Conservation (phyloP, 1,284 basidiomycete species). For the Apiotrichum veenhuisii region DNA sequence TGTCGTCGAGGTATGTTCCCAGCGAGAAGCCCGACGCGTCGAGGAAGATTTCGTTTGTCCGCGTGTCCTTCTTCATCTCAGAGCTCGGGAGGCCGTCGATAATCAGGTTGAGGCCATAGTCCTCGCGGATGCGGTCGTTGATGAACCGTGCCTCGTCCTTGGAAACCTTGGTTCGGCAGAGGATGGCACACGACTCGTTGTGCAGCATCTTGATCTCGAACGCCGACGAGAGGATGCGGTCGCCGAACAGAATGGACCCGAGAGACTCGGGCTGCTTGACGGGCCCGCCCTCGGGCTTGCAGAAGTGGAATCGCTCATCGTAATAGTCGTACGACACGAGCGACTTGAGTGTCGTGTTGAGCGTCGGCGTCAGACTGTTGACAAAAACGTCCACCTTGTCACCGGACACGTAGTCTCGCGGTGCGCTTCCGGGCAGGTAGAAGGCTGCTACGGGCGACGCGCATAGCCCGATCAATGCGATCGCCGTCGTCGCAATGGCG, state of each 20-base stretch:
- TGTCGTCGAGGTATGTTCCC: constrained; percentile 25
- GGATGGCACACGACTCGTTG: constrained; percentile 63
- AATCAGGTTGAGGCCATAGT: constrained; percentile 93
- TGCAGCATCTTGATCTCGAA: constrained; percentile 58
- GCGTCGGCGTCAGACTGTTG: constrained; percentile 82
- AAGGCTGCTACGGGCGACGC: constrained; percentile 53
- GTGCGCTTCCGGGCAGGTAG: constrained; percentile 71
- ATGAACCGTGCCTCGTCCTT: constrained; percentile 69
- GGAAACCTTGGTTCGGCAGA: constrained; percentile 67
- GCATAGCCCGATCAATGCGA: constrained; percentile 14
- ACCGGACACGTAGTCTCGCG: constrained; percentile 66
- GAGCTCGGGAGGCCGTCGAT: constrained; percentile 91
- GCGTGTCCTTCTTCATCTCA: constrained; percentile 77
- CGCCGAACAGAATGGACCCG: constrained; percentile 91
- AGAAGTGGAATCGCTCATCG: constrained; percentile 70
- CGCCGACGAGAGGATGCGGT: constrained; percentile 87
- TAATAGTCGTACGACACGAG: constrained; percentile 42
- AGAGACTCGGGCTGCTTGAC: constrained; percentile 79
- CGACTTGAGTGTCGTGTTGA: constrained; percentile 68
- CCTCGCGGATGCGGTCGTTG: constrained; percentile 84
- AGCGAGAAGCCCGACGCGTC: constrained; percentile 63
- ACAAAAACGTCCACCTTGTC: constrained; percentile 70
- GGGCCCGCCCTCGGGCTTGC: constrained; percentile 70
- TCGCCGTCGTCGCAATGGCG: constrained; percentile 15
- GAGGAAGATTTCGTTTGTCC: constrained; percentile 77